A percentile compares a stretch with the other conserved stretches of the same genome.
These are phyloP conservation scores for Botryosphaeria dothidea DNA, from an alignment of 2,329 filamentous ascomycete genomes.

Conservation along the genomic window DNA sequence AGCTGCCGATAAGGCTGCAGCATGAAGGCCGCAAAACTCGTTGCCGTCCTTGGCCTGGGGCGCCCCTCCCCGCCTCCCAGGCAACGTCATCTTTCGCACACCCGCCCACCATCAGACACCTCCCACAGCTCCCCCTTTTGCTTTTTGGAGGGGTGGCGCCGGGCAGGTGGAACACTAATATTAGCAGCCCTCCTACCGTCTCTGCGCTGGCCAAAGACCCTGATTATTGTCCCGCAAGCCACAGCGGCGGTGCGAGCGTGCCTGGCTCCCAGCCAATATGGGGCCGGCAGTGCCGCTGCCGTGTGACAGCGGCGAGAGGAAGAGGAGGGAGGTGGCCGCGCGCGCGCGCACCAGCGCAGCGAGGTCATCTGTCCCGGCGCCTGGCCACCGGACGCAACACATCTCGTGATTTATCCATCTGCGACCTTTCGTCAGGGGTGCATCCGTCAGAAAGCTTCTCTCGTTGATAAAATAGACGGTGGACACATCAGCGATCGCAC, in stretches of 20 bases:
- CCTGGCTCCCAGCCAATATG: constrained; percentile 3
- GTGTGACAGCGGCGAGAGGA: not conserved
- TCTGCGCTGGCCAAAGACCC: not conserved
- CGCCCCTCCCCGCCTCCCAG: not conserved
- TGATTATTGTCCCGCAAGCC: not conserved
- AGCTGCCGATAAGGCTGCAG: constrained; percentile 7
- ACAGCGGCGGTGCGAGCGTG: constrained; percentile 2
- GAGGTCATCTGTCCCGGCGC: not conserved
- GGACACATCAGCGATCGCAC: not conserved
- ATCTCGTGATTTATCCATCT: not conserved
- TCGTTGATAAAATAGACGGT: not conserved
- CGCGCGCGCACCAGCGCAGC: too few relatives aligned
- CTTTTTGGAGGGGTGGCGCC: not conserved
- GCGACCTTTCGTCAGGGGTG: constrained; percentile 9
- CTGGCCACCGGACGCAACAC: not conserved
- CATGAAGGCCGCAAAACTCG: not conserved
- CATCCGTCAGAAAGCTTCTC: constrained; percentile 1
- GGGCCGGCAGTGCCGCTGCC: not conserved
- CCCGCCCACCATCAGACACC: not conserved
- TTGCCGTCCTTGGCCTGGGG: not conserved
- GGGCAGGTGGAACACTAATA: not conserved
- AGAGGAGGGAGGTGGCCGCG: not conserved
- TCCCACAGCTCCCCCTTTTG: not conserved
- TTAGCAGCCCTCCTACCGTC: not conserved
- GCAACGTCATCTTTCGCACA: not conserved